Evolutionary conservation across 23 red algal genomes (phyloP).

Genomic region (Gracilariopsis chorda): DNA sequence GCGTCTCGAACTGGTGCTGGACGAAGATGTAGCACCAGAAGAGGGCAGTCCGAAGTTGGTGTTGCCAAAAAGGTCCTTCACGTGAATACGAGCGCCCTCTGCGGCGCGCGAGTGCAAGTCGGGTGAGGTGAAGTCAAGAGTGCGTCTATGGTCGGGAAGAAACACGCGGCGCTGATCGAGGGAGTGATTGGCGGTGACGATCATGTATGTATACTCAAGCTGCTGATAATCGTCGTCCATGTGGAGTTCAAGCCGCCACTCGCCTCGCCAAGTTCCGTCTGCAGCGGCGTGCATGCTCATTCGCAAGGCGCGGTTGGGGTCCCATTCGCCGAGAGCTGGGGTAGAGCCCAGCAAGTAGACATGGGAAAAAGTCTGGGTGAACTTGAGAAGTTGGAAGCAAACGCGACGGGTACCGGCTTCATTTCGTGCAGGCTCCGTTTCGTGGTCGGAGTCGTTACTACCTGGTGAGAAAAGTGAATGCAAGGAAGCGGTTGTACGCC

Average conservation of each 20-base stretch:
- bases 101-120: conserved; percentile 23
- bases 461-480: not conserved
- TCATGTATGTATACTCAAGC: conserved; percentile 52
- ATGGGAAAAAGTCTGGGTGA: conserved; percentile 29
- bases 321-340: conserved; percentile 55
- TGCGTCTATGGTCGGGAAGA: conserved; percentile 23
- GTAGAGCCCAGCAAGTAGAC: conserved; percentile 47
- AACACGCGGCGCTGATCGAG: not conserved
- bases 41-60: conserved; percentile 33
- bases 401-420: conserved; percentile 44
- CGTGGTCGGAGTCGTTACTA: not conserved
- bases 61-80: conserved; percentile 43
- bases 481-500: not conserved
- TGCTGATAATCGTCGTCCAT: conserved; percentile 62
- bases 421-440: not conserved
- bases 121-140: conserved; percentile 23
- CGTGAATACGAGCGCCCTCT: conserved; percentile 40
- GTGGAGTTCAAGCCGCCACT: conserved; percentile 47
- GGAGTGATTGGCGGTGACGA: conserved; percentile 9
- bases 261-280: conserved; percentile 60
- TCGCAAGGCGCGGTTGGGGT: conserved; percentile 33
- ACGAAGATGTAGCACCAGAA: not conserved
- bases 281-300: conserved; percentile 46
- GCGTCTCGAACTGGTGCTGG: conserved; percentile 5
- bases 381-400: conserved; percentile 62